Percentiles rank a stretch among this genome's conserved stretches.
These are phyloP conservation scores for Theileria parva DNA, from an alignment of 169 alveolate genomes.

Conservation along the genomic window DNA sequence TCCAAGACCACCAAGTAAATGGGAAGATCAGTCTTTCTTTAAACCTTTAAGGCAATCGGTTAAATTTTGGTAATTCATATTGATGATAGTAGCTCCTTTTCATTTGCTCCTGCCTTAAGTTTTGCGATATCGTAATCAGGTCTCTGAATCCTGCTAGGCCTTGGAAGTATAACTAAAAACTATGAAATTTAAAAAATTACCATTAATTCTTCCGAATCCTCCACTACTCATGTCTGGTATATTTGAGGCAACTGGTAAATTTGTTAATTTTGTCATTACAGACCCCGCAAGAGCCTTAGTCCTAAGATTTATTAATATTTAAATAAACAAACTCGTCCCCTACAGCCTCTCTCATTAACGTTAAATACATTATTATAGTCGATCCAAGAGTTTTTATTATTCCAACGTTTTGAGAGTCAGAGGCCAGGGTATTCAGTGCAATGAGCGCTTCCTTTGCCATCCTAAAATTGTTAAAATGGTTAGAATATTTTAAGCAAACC, in stretches of 20 bases:
- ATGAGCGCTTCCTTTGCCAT: slow-evolving; percentile 54
- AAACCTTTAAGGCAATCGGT: slow-evolving; percentile 78
- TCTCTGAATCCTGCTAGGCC: slow-evolving; percentile 57
- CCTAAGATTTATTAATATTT: not conserved
- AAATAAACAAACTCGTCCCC: slow-evolving; percentile 43
- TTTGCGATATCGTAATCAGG: slow-evolving; percentile 67
- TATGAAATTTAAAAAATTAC: slow-evolving; percentile 15
- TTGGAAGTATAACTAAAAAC: slow-evolving; percentile 43
- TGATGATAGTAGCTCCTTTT: slow-evolving; percentile 21
- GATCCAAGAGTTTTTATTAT: slow-evolving; percentile 49
- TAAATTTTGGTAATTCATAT: slow-evolving; percentile 71
- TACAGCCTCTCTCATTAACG: slow-evolving; percentile 60
- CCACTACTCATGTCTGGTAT: slow-evolving; percentile 74
- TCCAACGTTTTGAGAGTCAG: slow-evolving; percentile 43
- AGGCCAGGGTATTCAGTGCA: slow-evolving; percentile 51
- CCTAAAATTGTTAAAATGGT: not conserved
- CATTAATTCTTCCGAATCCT: slow-evolving; percentile 76
- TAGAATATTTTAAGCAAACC: slow-evolving; percentile 35
- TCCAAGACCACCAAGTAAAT: slow-evolving; percentile 67
- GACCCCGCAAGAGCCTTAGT: slow-evolving; percentile 72
- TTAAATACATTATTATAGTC: slow-evolving; percentile 46
- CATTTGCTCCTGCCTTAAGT: slow-evolving; percentile 47
- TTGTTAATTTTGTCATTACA: slow-evolving; percentile 70
- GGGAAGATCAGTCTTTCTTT: slow-evolving; percentile 79
- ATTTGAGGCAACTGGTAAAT: slow-evolving; percentile 73